Evolutionary conservation across 306 rosid species (phyloP), one percentile per base, ranked within the genome.

Genomic region (Phaseolus lunatus): DNA sequence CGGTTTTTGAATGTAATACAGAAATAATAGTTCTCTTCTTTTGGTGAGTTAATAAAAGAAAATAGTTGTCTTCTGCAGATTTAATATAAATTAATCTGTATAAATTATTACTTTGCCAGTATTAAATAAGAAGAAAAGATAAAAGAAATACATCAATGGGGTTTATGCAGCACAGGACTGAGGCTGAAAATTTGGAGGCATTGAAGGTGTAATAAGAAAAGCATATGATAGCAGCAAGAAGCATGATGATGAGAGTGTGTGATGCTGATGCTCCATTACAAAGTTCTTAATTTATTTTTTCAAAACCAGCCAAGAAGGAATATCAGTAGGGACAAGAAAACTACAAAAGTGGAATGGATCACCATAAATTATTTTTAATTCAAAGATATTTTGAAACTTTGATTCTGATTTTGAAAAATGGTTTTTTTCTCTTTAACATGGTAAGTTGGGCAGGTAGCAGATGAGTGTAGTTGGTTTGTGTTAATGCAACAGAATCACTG

Each of bases 401-500:
- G 54, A 73, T 27, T 70, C 29, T 31, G 15, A 19, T 9, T 13
- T 59, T 29, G 12, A 41, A 57, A 56, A 61, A 61, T 29, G 22
- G 3, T 61, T 29, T 13, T 29, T 29, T 24, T 29, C 23, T 16
- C 24, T 27, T 59, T 59, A 15, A 2, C 67, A 27, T 39, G 44
- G 44, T 27, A 59, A 75, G 33, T 67, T 72, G 67, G 82, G 52
- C 61, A 61, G 89, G 56, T 84, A 65, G 80, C 15, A 3, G 75
- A 58, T 47, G 80, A 66, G 71, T 56, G 64, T 56, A 56, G 69
- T 56, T 83, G 58, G 76, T 67, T 84, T 67, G 85, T n/a, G 77
- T 83, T 72, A 71, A 81, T 80, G 85, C 77, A 39, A 31, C 59
- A 37, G 41, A 77, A 82, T 68, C 64, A 53, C 79, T 63, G 72